Conservation (phyloP, 2,329 filamentous ascomycete species). For the Phialemoniopsis sp. region DNA sequence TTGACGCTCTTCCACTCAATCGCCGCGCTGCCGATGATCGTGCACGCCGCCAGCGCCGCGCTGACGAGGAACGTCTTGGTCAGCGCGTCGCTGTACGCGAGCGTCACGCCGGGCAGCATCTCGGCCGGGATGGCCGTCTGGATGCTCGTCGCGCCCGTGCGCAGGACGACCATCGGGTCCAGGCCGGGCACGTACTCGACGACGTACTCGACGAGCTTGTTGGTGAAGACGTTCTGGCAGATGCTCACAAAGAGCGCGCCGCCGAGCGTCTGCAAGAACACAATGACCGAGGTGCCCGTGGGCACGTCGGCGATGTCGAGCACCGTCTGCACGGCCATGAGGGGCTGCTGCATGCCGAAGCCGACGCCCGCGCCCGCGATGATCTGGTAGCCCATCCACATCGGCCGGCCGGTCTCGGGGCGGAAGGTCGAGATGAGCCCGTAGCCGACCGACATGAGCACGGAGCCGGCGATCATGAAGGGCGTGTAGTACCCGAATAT, state of each 20-base stretch:
- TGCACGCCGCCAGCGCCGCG: slow-evolving; percentile 29
- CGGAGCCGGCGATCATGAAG: slow-evolving; percentile 25
- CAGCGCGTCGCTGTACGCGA: slow-evolving; percentile 26
- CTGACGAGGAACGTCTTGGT: slow-evolving; percentile 22
- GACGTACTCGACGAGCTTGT: slow-evolving; percentile 26
- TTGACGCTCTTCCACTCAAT: slow-evolving; percentile 43
- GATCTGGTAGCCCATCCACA: slow-evolving; percentile 35
- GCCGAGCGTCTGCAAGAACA: slow-evolving; percentile 29
- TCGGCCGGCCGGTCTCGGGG: slow-evolving; percentile 17
- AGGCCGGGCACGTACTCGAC: slow-evolving; percentile 16
- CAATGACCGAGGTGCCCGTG: slow-evolving; percentile 30
- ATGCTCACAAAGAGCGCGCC: slow-evolving; percentile 33
- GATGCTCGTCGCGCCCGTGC: slow-evolving; percentile 17
- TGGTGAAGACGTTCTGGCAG: slow-evolving; percentile 36
- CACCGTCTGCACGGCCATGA: slow-evolving; percentile 35
- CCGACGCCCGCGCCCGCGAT: slow-evolving; percentile 34
- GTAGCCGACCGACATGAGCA: slow-evolving; percentile 21
- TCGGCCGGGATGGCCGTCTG: slow-evolving; percentile 6
- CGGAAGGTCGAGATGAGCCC: slow-evolving; percentile 31
- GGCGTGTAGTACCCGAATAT: slow-evolving; percentile 31
- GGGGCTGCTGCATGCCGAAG: slow-evolving; percentile 31
- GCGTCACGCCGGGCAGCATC: slow-evolving; percentile 14
- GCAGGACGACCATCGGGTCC: slow-evolving; percentile 13
- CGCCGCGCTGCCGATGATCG: slow-evolving; percentile 21
- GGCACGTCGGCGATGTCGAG: slow-evolving; percentile 32